phyloP scores from a whole-genome alignment of 73 alveolate genomes.

The Symbiodinium natans region DNA sequence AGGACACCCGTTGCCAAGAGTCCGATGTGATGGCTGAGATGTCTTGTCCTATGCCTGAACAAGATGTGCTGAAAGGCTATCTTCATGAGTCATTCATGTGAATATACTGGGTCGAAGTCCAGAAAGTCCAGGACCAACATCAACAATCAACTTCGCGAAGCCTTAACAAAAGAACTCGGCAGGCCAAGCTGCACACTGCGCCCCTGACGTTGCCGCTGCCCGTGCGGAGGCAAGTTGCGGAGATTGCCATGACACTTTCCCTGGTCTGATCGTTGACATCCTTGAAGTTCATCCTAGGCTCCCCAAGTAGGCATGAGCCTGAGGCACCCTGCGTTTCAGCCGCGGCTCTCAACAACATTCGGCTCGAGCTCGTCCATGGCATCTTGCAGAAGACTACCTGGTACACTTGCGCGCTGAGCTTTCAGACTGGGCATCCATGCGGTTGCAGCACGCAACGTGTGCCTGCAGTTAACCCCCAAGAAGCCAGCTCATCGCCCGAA shows the following conservation, averaged over 20 bases:
- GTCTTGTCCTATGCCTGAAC: constrained; percentile 42
- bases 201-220: constrained; percentile 14
- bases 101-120: neutral
- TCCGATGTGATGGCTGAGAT: constrained; percentile 37
- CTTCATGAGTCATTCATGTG: neutral
- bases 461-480: neutral
- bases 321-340: neutral
- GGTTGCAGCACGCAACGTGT: no score
- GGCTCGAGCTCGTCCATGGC: constrained; percentile 27
- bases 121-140: neutral
- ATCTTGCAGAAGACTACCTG: constrained; percentile 21
- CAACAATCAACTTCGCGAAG: neutral
- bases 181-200: constrained; percentile 36
- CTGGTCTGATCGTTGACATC: neutral
- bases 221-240: constrained; percentile 10
- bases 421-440: no score
- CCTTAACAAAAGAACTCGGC: neutral
- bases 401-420: no score
- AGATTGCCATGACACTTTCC: neutral
- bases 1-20: no score
- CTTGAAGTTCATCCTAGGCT: constrained; percentile 12
- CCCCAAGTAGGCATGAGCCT: neutral
- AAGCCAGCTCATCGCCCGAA: neutral
- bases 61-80: neutral
- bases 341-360: constrained; percentile 2